Percentiles rank a stretch among this genome's conserved stretches.
These are phyloP conservation scores for Incumbomyces lentus DNA, from an alignment of 2,329 filamentous ascomycete genomes.

Conservation along the genomic window DNA sequence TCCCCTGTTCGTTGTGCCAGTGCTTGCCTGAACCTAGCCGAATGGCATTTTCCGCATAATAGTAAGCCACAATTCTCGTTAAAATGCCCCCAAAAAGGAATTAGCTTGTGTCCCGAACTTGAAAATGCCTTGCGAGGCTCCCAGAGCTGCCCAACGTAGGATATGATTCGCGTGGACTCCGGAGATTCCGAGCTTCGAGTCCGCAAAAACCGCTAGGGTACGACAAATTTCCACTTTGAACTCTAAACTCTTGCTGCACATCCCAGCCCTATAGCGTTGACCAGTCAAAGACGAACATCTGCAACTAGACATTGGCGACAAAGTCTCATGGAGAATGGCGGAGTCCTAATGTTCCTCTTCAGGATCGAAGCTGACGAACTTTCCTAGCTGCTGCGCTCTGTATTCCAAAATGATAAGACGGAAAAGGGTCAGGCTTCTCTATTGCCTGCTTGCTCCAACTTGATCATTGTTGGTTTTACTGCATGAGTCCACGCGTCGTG, in stretches of 20 bases:
- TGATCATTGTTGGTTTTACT: too few species aligned
- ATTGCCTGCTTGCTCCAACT: too few species aligned
- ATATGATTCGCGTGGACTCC: background rate
- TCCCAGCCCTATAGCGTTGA: background rate
- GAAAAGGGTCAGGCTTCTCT: too few species aligned
- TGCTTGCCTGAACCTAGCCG: too few species aligned
- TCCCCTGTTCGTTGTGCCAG: too few species aligned
- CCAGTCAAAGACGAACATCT: background rate
- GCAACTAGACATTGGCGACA: background rate
- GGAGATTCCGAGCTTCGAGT: background rate
- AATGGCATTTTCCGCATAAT: too few species aligned
- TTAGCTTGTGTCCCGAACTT: background rate
- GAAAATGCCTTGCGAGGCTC: conserved; percentile 5
- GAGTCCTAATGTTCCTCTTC: background rate
- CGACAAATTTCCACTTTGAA: background rate
- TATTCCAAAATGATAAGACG: too few species aligned
- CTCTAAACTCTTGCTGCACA: background rate
- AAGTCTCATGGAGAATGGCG: background rate
- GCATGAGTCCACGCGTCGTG: too few species aligned
- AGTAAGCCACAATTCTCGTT: too few species aligned
- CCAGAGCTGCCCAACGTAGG: background rate
- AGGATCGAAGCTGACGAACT: too few species aligned
- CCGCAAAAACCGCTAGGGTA: background rate
- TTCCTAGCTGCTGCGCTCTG: too few species aligned
- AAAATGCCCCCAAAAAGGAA: background rate